Conservation (phyloP, 768 basidiomycete species). For the Psilocybe sp. region DNA sequence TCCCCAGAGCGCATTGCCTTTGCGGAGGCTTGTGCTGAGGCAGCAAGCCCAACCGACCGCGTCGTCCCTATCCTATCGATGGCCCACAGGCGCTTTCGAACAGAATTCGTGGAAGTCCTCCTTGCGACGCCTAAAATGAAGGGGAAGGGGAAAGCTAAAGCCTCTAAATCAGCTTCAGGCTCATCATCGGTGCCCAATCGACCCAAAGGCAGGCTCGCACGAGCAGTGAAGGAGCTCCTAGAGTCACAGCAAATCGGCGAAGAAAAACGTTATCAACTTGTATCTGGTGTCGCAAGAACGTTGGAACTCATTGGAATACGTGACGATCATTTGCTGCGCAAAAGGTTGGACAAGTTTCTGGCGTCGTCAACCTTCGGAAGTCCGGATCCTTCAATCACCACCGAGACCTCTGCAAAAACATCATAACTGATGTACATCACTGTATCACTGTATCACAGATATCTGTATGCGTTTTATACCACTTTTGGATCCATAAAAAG, state of each 20-base stretch:
- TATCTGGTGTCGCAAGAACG: slow-evolving; percentile 46
- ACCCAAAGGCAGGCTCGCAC: slow-evolving; percentile 67
- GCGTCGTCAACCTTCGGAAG: slow-evolving; percentile 14
- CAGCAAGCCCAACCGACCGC: slow-evolving; percentile 66
- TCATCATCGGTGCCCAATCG: slow-evolving; percentile 32
- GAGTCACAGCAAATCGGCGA: slow-evolving; percentile 47
- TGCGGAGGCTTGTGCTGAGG: slow-evolving; percentile 73
- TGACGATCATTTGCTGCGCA: slow-evolving; percentile 64
- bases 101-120: slow-evolving; percentile 68
- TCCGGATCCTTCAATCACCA: not conserved
- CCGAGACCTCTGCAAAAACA: not conserved
- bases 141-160: slow-evolving; percentile 51
- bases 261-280: slow-evolving; percentile 44
- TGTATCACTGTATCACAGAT: too few species aligned
- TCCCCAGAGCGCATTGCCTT: slow-evolving; percentile 43
- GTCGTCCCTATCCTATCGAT: slow-evolving; percentile 62
- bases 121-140: slow-evolving; percentile 66
- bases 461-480: too few species aligned
- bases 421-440: too few species aligned
- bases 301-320: slow-evolving; percentile 56
- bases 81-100: slow-evolving; percentile 69
- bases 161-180: slow-evolving; percentile 36
- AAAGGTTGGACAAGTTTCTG: slow-evolving; percentile 60
- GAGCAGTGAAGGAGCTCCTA: slow-evolving; percentile 63
- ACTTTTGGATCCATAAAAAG: too few species aligned